Percentiles rank a stretch among this genome's conserved stretches.
Conservation (phyloP, 495 filamentous ascomycete species). For the Penicillium subrubescens region DNA sequence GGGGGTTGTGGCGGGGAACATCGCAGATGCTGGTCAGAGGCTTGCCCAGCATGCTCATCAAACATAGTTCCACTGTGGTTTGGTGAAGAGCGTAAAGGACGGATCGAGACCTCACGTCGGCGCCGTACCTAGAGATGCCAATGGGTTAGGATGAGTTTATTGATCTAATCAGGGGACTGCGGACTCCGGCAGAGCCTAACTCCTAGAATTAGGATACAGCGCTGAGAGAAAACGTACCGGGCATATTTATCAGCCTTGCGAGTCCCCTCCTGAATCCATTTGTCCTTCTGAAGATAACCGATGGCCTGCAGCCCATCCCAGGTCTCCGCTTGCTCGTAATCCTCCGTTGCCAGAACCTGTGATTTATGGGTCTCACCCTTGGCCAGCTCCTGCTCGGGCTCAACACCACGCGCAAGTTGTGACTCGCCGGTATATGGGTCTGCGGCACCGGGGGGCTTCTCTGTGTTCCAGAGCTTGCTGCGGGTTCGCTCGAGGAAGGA, state of each 20-base stretch:
- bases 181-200: too few relatives aligned
- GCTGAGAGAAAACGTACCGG: constrained; percentile 20
- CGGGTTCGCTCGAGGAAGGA: constrained; percentile 54
- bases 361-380: background rate
- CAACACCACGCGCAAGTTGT: constrained; percentile 12
- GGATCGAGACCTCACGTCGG: constrained; percentile 7
- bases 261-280: constrained; percentile 14
- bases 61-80: constrained; percentile 49
- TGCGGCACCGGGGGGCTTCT: constrained; percentile 53
- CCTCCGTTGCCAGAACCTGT: constrained; percentile 5
- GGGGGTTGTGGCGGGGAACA: constrained; percentile 34
- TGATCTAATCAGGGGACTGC: background rate
- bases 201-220: background rate
- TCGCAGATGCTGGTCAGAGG: constrained; percentile 32
- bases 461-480: constrained; percentile 57
- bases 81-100: constrained; percentile 39
- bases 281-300: constrained; percentile 18
- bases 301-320: constrained; percentile 23
- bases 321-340: constrained; percentile 25
- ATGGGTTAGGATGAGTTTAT: constrained; percentile 12
- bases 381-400: constrained; percentile 11
- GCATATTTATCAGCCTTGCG: constrained; percentile 16
- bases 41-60: constrained; percentile 42
- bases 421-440: constrained; percentile 55
- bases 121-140: constrained; percentile 20